phyloP scores from a whole-genome alignment of 1,284 basidiomycete genomes.

The Vanrija sp. region DNA sequence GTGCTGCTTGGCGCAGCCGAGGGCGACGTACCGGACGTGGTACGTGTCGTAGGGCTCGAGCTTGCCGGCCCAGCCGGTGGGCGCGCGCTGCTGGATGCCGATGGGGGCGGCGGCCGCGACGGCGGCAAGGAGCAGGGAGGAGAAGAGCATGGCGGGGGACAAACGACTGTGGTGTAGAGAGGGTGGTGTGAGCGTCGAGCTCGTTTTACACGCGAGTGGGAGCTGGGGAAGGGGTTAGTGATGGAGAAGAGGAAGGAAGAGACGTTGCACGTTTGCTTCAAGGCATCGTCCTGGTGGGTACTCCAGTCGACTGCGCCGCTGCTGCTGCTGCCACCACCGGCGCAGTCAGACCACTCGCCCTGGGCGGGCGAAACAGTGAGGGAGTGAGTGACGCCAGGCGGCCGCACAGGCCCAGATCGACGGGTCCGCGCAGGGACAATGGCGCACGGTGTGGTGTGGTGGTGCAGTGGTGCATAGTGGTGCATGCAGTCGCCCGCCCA shows the following conservation, averaged over 20 bases:
- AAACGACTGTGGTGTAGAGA: conserved; percentile 15
- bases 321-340: no score
- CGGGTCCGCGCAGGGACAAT: no score
- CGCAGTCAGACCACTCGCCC: no score
- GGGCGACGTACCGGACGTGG: conserved; percentile 61
- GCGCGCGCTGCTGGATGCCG: conserved; percentile 51
- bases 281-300: no score
- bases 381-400: no score
- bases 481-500: no score
- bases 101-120: conserved; percentile 54
- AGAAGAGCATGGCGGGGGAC: conserved; percentile 31
- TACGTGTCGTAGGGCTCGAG: conserved; percentile 60
- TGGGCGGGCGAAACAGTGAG: no score
- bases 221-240: not conserved
- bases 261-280: no score
- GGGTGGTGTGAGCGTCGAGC: conserved; percentile 14
- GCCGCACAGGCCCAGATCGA: no score
- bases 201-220: conserved; percentile 1
- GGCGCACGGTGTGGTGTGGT: no score
- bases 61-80: conserved; percentile 27
- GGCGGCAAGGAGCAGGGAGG: conserved; percentile 54
- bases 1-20: conserved; percentile 59
- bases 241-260: not conserved
- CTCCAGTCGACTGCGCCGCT: no score
- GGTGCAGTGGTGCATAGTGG: no score